Base-by-base conservation (phyloP, 2,329 filamentous ascomycete species). In the Fusarium bulbicola region DNA sequence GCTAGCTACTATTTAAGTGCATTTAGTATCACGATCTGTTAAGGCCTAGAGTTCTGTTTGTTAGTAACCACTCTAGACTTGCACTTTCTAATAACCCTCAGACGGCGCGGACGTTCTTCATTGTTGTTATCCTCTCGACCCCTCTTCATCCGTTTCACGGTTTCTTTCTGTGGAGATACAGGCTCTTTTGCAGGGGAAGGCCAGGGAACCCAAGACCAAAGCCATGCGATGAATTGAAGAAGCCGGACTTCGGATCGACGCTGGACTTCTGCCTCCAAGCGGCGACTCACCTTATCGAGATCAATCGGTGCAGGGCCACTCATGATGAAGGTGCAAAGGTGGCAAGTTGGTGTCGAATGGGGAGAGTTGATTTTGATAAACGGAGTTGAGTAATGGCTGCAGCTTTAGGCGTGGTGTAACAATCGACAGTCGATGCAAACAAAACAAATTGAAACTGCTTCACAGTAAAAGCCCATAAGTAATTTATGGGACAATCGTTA, bases 1-100 rank as follows among this genome's bases (percentile, higher is more conserved):
- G 2, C 14, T 34, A 15, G 32, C 32, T 34, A 3, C 32, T 34
- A 7, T 15, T 34, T 7, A 3, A 34, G 2, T 34, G 32, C 6
- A 34, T 34, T 6, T 3, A 1, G 2, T 1, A 34, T 34, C 2
- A 34, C 32, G 1, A 34, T 40, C 8, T 40, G 21, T n/a, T 9
- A 45, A 45, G 11, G 16, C 24, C 4, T 16, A 4, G 11, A 20
- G 42, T 20, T 6, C 11, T 26, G 16, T 13, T 45, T 45, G 5
- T 20, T 20, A 26, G 16, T 12, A 18, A 20, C 16, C 7, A 12
- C 16, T 18, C 11, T 26, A 45, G 24, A 45, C 13, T 15, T 28
- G 26, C 18, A 3, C 26, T 47, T 47, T 28, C 45, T 21, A 20
- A 47, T 21, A 11, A 28, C 18, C 13, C 3, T 47, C 0, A 3